Evolutionary conservation across 1,284 basidiomycete genomes (phyloP).

Genomic region (Fomes fomentarius): DNA sequence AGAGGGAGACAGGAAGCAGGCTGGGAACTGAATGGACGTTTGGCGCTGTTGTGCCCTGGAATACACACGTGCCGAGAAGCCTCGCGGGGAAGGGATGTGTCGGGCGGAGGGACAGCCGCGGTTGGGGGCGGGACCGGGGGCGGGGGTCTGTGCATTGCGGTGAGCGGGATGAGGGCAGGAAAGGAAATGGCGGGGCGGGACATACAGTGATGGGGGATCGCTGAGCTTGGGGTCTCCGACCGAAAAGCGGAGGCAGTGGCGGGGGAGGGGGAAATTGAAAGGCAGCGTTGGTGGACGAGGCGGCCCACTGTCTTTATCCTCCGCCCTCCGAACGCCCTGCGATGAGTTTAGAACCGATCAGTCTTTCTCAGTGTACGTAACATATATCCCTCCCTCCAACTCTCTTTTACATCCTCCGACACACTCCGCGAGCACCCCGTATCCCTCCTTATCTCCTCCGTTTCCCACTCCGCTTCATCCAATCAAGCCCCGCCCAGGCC

Average conservation of each 20-base stretch:
- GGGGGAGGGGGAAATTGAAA: constrained; percentile 28
- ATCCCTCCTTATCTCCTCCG: constrained; percentile 15
- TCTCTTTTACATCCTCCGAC: constrained; percentile 5
- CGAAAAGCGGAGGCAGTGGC: constrained; percentile 33
- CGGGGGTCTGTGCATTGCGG: constrained; percentile 10
- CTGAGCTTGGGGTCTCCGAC: constrained; percentile 36
- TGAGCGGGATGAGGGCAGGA: constrained; percentile 19
- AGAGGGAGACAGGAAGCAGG: constrained; percentile 20
- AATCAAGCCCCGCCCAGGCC: too few relatives aligned
- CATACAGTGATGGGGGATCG: constrained; percentile 22
- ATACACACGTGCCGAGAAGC: constrained; percentile 27
- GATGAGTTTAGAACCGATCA: not conserved
- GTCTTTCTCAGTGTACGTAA: constrained; percentile 12
- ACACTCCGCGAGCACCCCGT: constrained; percentile 15
- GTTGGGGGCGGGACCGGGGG: constrained; percentile 4
- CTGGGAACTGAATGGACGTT: constrained; percentile 27
- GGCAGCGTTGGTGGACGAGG: constrained; percentile 14
- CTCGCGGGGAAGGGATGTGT: constrained; percentile 10
- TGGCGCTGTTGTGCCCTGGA: constrained; percentile 18
- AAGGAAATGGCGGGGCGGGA: constrained; percentile 7
- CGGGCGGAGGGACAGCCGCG: constrained; percentile 17
- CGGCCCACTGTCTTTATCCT: not conserved
- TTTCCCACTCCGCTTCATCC: constrained; percentile 15
- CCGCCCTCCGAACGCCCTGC: not conserved
- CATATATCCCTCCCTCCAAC: constrained; percentile 5